A percentile compares a stretch with the other conserved stretches of the same genome.
Conservation (phyloP, 2,329 filamentous ascomycete genomes). For the Aspergillus fructus region DNA sequence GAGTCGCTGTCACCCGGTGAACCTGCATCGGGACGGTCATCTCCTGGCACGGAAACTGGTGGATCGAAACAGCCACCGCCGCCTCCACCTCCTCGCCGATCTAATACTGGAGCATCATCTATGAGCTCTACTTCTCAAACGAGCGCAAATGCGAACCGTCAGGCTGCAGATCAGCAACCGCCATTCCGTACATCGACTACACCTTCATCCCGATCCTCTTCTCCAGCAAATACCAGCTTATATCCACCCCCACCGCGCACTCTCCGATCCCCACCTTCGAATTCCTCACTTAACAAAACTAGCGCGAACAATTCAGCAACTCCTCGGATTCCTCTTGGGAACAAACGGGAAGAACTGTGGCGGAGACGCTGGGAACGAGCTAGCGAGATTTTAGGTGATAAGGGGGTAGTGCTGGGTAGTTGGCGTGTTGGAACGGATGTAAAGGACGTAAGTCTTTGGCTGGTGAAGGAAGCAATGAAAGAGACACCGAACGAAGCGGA, state of each 20-base stretch:
- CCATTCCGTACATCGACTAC: slow-evolving; percentile 24
- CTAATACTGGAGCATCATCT: slow-evolving; percentile 28
- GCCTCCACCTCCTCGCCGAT: slow-evolving; percentile 32
- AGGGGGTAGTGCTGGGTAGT: slow-evolving; percentile 44
- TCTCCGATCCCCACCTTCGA: slow-evolving; percentile 24
- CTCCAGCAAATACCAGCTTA: slow-evolving; percentile 27
- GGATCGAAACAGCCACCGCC: slow-evolving; percentile 30
- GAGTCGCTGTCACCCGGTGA: background rate
- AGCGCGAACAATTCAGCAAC: slow-evolving; percentile 15
- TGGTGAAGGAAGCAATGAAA: slow-evolving; percentile 42
- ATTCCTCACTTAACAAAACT: slow-evolving; percentile 18
- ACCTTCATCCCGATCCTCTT: slow-evolving; percentile 26
- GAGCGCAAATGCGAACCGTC: slow-evolving; percentile 18
- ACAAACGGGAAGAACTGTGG: slow-evolving; percentile 52
- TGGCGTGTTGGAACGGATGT: slow-evolving; percentile 50
- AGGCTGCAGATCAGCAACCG: slow-evolving; percentile 21
- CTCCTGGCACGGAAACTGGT: background rate
- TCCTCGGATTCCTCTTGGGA: slow-evolving; percentile 36
- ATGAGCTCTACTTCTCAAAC: slow-evolving; percentile 13
- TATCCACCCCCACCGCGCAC: slow-evolving; percentile 19
- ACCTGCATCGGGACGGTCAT: background rate
- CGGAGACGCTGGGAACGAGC: slow-evolving; percentile 48
- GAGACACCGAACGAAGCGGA: slow-evolving; percentile 12
- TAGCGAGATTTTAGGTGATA: slow-evolving; percentile 40
- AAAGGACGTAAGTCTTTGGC: slow-evolving; percentile 43